Percentiles rank a stretch among this genome's conserved stretches.
Evolutionary conservation across 1,139 yeast genomes (phyloP).

Genomic region (Suhomyces terraborum): DNA sequence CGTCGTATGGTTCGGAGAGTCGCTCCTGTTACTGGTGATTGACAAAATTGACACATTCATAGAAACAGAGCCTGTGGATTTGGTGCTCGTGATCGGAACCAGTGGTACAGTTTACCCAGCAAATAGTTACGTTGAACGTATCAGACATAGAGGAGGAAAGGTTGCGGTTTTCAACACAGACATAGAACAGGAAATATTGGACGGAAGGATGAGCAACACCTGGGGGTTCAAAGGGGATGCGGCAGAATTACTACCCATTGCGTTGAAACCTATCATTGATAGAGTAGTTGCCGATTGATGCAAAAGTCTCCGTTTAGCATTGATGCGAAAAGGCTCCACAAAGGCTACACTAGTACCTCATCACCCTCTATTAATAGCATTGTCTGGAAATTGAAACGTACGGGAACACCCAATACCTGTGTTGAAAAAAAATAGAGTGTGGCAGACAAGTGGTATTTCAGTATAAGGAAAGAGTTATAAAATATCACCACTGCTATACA

Average conservation of each 20-base stretch:
- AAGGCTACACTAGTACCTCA: too few species aligned
- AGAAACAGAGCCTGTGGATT: constrained; percentile 59
- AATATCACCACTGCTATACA: neutral
- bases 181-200: constrained; percentile 45
- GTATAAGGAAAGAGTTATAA: too few species aligned
- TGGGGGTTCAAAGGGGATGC: constrained; percentile 89
- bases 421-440: too few species aligned
- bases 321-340: too few species aligned
- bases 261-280: constrained; percentile 54
- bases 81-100: constrained; percentile 82
- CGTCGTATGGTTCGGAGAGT: constrained; percentile 92
- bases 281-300: neutral
- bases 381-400: too few species aligned
- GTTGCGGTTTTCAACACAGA: constrained; percentile 84
- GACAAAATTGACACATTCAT: constrained; percentile 72
- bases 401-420: too few species aligned
- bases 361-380: too few species aligned
- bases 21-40: constrained; percentile 63
- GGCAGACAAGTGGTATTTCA: too few species aligned
- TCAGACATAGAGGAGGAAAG: constrained; percentile 69
- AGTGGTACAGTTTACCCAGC: constrained; percentile 90
- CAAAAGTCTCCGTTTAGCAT: neutral
- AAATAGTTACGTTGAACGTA: constrained; percentile 83
- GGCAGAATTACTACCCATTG: constrained; percentile 65
- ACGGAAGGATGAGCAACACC: constrained; percentile 42